Percentiles rank a stretch among this genome's conserved stretches.
Evolutionary conservation across 257 asterid species (phyloP).

Genomic region (Solanum okadae): DNA sequence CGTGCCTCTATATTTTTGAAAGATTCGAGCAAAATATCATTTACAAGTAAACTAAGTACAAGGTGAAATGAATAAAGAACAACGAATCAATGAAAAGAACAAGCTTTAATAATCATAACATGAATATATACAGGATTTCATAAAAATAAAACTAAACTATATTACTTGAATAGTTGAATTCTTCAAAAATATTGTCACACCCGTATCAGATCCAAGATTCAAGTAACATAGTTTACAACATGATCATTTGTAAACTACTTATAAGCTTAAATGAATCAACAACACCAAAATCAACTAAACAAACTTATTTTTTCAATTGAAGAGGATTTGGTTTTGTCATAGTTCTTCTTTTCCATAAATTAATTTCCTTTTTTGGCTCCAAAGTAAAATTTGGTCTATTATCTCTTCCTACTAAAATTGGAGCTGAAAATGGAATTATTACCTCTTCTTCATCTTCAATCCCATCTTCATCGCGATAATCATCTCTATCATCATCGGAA

Average conservation of each 20-base stretch:
- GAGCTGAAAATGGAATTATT: slow-evolving; percentile 49
- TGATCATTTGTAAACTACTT: background rate
- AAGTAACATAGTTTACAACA: background rate
- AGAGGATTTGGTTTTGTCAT: slow-evolving; percentile 68
- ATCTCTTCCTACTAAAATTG: slow-evolving; percentile 14
- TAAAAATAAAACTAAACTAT: background rate
- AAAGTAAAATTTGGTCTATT: slow-evolving; percentile 7
- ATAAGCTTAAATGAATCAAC: background rate
- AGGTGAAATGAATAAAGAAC: background rate
- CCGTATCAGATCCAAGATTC: background rate
- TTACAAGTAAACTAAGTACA: background rate
- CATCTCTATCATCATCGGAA: slow-evolving; percentile 32
- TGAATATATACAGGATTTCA: background rate
- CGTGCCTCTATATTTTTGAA: background rate
- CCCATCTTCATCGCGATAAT: slow-evolving; percentile 20
- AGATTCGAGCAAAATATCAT: background rate
- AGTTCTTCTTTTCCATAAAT: slow-evolving; percentile 84
- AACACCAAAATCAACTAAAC: background rate
- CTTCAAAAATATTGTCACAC: accelerated
- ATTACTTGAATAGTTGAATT: background rate
- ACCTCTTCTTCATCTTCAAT: slow-evolving; percentile 22
- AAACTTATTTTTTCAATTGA: slow-evolving; percentile 6
- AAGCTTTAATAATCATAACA: background rate
- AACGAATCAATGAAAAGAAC: background rate
- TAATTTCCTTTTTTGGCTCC: slow-evolving; percentile 81